Percentiles rank a stretch among this genome's conserved stretches.
These are phyloP conservation scores for Priceomyces carsonii DNA, from an alignment of 805 yeast genomes.

Conservation along the genomic window DNA sequence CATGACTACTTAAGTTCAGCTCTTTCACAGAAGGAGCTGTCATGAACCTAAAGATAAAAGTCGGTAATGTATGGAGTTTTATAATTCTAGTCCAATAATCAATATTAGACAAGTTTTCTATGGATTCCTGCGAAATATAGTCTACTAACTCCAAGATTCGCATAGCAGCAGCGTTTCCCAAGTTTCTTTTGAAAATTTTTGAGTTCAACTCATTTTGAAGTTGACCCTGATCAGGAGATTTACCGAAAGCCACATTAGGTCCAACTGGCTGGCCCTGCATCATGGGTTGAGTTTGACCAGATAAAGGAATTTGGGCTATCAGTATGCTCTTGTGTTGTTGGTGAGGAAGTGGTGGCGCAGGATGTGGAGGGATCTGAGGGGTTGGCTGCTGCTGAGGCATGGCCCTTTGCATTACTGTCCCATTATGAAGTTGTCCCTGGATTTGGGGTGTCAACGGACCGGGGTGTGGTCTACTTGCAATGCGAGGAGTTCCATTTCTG, in stretches of 20 bases:
- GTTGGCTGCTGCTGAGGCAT: conserved; percentile 25
- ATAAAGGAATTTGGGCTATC: conserved; percentile 1
- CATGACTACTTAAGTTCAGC: conserved; percentile 4
- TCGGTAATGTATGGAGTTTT: conserved; percentile 32
- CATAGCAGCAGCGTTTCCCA: conserved; percentile 45
- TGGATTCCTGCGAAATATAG: conserved; percentile 34
- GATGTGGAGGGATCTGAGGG: conserved; percentile 15
- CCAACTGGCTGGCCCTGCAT: conserved; percentile 5
- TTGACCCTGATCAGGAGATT: conserved; percentile 14
- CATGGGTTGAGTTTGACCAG: conserved; percentile 8
- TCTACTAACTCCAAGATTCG: conserved; percentile 41
- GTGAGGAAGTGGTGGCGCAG: conserved; percentile 6
- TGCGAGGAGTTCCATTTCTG: conserved; percentile 31
- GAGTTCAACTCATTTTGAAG: conserved; percentile 32
- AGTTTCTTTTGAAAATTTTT: conserved; percentile 36
- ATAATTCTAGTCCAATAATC: conserved; percentile 40
- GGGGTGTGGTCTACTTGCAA: conserved; percentile 22
- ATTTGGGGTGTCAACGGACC: conserved; percentile 10
- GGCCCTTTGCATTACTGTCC: conserved; percentile 14
- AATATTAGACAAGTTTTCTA: conserved; percentile 25
- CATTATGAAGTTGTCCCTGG: conserved; percentile 18
- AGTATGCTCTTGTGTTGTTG: conserved; percentile 5
- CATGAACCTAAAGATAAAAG: conserved; percentile 29
- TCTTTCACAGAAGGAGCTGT: conserved; percentile 16
- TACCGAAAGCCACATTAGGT: conserved; percentile 1